A percentile compares a stretch with the other conserved stretches of the same genome.
phyloP scores from a whole-genome alignment of 2,329 filamentous ascomycete species.

The Talaromyces islandicus region DNA sequence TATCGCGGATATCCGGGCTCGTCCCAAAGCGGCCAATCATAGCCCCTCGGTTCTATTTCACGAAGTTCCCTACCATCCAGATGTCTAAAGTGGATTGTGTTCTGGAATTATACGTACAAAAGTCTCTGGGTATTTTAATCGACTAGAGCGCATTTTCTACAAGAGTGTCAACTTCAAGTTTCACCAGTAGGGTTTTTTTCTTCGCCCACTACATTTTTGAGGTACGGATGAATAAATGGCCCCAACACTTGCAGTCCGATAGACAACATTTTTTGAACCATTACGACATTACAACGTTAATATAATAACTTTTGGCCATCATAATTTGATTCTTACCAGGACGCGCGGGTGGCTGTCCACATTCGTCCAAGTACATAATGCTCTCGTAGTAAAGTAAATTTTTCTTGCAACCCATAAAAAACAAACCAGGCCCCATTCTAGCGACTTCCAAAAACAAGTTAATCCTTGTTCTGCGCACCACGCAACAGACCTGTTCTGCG shows the following conservation, averaged over 20 bases:
- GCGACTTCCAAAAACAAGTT: conserved; percentile 74
- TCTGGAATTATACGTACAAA: not conserved
- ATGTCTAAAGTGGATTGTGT: not conserved
- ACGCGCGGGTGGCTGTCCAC: conserved; percentile 32
- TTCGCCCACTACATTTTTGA: no score
- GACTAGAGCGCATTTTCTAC: no score
- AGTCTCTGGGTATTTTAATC: no score
- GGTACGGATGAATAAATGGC: no score
- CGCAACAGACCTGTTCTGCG: conserved; percentile 99
- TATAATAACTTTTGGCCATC: conserved; percentile 23
- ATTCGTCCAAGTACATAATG: conserved; percentile 37
- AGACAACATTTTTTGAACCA: not conserved
- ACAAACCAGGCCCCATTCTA: conserved; percentile 52
- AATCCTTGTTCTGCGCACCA: conserved; percentile 81
- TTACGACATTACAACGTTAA: not conserved
- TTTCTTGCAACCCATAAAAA: conserved; percentile 34
- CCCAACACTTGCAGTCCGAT: not conserved
- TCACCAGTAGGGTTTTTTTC: not conserved
- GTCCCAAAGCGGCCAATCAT: not conserved
- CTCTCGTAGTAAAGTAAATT: conserved; percentile 36
- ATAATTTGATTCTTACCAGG: conserved; percentile 29
- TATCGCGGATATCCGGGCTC: not conserved
- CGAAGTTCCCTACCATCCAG: not conserved
- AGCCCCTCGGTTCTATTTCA: not conserved
- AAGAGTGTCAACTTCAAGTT: no score